Percentiles rank a stretch among this genome's conserved stretches.
These are phyloP conservation scores for Ambrosia trifida DNA, from an alignment of 129 eudicot genomes.

Conservation along the genomic window DNA sequence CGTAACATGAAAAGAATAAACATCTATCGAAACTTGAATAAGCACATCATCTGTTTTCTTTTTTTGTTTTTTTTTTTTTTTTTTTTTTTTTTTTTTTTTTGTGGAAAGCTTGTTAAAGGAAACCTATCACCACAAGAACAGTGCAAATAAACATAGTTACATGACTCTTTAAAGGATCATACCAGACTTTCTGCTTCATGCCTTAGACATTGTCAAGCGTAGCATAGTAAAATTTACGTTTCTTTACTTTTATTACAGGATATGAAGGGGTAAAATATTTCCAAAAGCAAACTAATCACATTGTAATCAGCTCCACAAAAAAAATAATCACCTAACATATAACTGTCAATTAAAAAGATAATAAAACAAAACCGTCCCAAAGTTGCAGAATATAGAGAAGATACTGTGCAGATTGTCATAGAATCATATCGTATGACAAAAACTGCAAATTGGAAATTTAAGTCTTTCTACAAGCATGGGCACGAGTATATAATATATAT, in stretches of 20 bases:
- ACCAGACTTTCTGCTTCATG: conserved; percentile 13
- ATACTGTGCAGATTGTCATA: not conserved
- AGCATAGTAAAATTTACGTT: conserved; percentile 3
- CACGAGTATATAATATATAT: no score
- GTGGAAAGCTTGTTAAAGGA: no score
- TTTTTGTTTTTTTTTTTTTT: not conserved
- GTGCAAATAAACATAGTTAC: not conserved
- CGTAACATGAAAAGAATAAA: not conserved
- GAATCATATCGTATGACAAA: no score
- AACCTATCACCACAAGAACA: not conserved
- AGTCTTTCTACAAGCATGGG: not conserved
- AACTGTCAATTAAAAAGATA: conserved; percentile 12
- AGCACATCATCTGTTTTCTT: conserved; percentile 9
- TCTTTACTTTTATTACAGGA: not conserved
- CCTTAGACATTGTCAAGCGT: conserved; percentile 5
- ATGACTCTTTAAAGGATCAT: not conserved
- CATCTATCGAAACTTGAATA: not conserved
- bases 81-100: not conserved
- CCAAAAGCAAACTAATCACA: conserved; percentile 10
- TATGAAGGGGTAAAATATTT: not conserved
- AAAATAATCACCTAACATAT: not conserved
- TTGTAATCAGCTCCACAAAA: not conserved
- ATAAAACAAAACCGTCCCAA: conserved; percentile 2
- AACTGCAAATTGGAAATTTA: not conserved
- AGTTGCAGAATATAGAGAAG: not conserved